Percentiles rank a stretch among this genome's conserved stretches.
Evolutionary conservation across 352 stramenopile species (phyloP).

Genomic region (Plasmopara halstedii): DNA sequence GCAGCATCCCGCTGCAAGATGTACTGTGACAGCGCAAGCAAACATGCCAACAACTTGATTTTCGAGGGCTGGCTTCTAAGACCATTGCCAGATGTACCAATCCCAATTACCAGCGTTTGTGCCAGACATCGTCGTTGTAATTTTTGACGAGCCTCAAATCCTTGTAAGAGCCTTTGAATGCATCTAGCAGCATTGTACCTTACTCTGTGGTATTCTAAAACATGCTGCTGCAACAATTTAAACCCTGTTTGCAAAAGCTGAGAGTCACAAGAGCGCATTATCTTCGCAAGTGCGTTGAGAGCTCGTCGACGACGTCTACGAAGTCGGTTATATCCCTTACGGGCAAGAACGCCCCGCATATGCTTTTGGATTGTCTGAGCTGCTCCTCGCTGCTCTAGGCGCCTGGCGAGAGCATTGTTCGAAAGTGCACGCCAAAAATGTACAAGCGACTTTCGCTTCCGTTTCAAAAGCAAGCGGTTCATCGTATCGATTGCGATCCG

Average conservation of each 20-base stretch:
- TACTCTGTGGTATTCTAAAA: conserved; percentile 19
- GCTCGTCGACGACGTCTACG: conserved; percentile 30
- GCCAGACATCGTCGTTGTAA: conserved; percentile 28
- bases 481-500: conserved; percentile 41
- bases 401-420: conserved; percentile 41
- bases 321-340: conserved; percentile 25
- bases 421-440: conserved; percentile 32
- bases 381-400: conserved; percentile 26
- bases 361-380: conserved; percentile 47
- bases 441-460: conserved; percentile 19
- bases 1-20: conserved; percentile 16
- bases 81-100: conserved; percentile 5
- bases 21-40: conserved; percentile 37
- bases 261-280: conserved; percentile 23
- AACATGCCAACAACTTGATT: conserved; percentile 47
- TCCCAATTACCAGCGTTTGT: conserved; percentile 25
- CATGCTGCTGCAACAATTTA: conserved; percentile 19
- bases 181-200: conserved; percentile 2
- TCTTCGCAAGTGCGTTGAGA: conserved; percentile 21
- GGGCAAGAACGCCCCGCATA: conserved; percentile 33
- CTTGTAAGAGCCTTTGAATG: conserved; percentile 46
- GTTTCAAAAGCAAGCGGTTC: conserved; percentile 35
- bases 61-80: conserved; percentile 27
- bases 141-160: conserved; percentile 31
- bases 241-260: conserved; percentile 32